A percentile compares a stretch with the other conserved stretches of the same genome.
These are phyloP conservation scores for Coniosporium apollinis DNA, from an alignment of 495 filamentous ascomycete genomes.

Conservation along the genomic window DNA sequence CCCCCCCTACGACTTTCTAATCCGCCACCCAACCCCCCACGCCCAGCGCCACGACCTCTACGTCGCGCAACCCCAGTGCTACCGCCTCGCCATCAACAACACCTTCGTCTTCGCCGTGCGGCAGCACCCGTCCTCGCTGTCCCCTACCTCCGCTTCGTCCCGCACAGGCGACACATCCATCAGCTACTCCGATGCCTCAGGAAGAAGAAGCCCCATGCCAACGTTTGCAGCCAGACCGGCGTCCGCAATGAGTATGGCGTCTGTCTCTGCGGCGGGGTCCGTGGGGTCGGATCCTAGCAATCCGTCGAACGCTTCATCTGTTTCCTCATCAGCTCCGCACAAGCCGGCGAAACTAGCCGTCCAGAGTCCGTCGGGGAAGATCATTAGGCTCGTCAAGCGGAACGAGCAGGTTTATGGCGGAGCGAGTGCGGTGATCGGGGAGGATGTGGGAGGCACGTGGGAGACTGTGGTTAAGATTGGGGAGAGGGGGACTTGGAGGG, in stretches of 20 bases:
- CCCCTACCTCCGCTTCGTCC: slow-evolving; percentile 4
- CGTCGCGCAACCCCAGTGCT: slow-evolving; percentile 85
- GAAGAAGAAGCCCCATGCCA: slow-evolving; percentile 3
- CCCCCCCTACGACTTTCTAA: slow-evolving; percentile 81
- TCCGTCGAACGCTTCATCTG: slow-evolving; percentile 22
- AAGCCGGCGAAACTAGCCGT: slow-evolving; percentile 95
- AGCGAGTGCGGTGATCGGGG: slow-evolving; percentile 35
- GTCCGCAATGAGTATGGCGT: slow-evolving; percentile 71
- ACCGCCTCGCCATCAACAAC: slow-evolving; percentile 74
- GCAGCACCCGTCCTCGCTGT: slow-evolving; percentile 63
- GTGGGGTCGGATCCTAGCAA: slow-evolving; percentile 15
- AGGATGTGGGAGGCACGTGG: slow-evolving; percentile 66
- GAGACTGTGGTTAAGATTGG: slow-evolving; percentile 97
- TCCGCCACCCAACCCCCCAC: slow-evolving; percentile 89
- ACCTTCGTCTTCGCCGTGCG: slow-evolving; percentile 95
- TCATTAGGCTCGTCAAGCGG: slow-evolving; percentile 77
- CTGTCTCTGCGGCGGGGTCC: slow-evolving; percentile 42
- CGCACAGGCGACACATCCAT: not conserved
- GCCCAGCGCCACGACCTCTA: slow-evolving; percentile 94
- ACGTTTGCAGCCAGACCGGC: slow-evolving; percentile 50
- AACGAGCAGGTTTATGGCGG: slow-evolving; percentile 39
- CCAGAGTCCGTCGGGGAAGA: slow-evolving; percentile 90
- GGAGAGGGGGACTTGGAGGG: slow-evolving; percentile 80
- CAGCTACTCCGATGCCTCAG: slow-evolving; percentile 2
- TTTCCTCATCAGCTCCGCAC: not conserved